A percentile compares a stretch with the other conserved stretches of the same genome.
Evolutionary conservation across 179 eudicot genomes (phyloP).

Genomic region (Corrigiola litoralis): DNA sequence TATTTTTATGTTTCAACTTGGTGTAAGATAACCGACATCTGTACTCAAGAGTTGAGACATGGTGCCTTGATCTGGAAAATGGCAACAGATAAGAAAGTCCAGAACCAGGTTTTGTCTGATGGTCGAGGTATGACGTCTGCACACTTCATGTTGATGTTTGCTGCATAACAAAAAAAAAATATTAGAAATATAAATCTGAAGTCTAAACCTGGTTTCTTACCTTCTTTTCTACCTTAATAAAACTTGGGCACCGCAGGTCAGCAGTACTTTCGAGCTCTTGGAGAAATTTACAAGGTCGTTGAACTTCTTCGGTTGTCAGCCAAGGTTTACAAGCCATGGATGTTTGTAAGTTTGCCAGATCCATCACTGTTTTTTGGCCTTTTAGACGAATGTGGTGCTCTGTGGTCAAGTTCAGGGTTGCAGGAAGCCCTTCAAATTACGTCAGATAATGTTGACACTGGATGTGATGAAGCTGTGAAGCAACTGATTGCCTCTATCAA

Average conservation of each 20-base stretch:
- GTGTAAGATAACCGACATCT: slow-evolving; percentile 49
- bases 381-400: slow-evolving; percentile 52
- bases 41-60: slow-evolving; percentile 63
- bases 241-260: slow-evolving; percentile 45
- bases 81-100: slow-evolving; percentile 45
- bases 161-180: background rate
- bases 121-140: slow-evolving; percentile 44
- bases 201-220: background rate
- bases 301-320: slow-evolving; percentile 55
- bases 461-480: slow-evolving; percentile 23
- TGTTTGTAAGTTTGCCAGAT: slow-evolving; percentile 29
- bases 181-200: background rate
- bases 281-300: slow-evolving; percentile 70
- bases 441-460: slow-evolving; percentile 28
- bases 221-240: background rate
- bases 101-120: slow-evolving; percentile 40
- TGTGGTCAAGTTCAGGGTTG: slow-evolving; percentile 68
- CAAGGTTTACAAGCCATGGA: slow-evolving; percentile 69
- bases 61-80: slow-evolving; percentile 66
- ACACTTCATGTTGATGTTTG: background rate
- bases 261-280: slow-evolving; percentile 51
- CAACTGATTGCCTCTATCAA: slow-evolving; percentile 45
- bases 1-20: slow-evolving; percentile 47
- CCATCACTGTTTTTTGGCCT: slow-evolving; percentile 23
- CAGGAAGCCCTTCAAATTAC: slow-evolving; percentile 47